Percentiles rank a stretch among this genome's conserved stretches.
phyloP scores from a whole-genome alignment of 2,329 filamentous ascomycete species.

The Epichloe aotearoae region DNA sequence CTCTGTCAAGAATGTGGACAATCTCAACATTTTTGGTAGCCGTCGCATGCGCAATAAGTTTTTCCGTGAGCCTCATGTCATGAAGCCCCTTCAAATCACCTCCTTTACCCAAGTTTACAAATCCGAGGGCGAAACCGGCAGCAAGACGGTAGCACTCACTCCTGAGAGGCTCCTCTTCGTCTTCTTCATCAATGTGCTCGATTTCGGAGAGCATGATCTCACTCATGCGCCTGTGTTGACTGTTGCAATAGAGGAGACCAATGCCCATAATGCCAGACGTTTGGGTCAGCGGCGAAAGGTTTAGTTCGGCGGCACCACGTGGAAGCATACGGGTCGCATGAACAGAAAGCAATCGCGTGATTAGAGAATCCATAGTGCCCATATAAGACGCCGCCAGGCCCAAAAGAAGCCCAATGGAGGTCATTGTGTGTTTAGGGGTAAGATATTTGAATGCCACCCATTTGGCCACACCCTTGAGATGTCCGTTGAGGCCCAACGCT shows the following conservation, averaged over 20 bases:
- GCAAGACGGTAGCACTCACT: slow-evolving; percentile 95
- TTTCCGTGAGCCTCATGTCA: slow-evolving; percentile 86
- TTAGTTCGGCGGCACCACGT: slow-evolving; percentile 82
- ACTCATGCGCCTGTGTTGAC: slow-evolving; percentile 95
- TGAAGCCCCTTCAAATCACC: slow-evolving; percentile 77
- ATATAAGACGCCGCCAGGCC: slow-evolving; percentile 88
- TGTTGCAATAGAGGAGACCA: slow-evolving; percentile 83
- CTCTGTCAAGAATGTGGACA: slow-evolving; percentile 85
- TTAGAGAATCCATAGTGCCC: slow-evolving; percentile 93
- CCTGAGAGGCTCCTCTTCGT: slow-evolving; percentile 73
- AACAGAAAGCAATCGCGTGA: slow-evolving; percentile 84
- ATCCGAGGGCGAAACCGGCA: slow-evolving; percentile 82
- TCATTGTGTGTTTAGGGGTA: slow-evolving; percentile 99
- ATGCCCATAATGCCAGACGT: slow-evolving; percentile 97
- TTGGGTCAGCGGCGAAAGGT: slow-evolving; percentile 83
- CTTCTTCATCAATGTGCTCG: slow-evolving; percentile 65
- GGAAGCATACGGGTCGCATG: slow-evolving; percentile 94
- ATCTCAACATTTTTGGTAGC: slow-evolving; percentile 82
- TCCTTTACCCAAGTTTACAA: slow-evolving; percentile 90
- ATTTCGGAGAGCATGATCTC: slow-evolving; percentile 98
- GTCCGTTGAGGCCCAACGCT: slow-evolving; percentile 83
- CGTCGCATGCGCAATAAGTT: slow-evolving; percentile 73
- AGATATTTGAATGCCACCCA: slow-evolving; percentile 99
- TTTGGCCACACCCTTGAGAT: slow-evolving; percentile 86
- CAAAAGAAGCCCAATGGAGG: slow-evolving; percentile 85